Conservation (phyloP, 139 green algal genomes). For the Chlamydomonas urium region DNA sequence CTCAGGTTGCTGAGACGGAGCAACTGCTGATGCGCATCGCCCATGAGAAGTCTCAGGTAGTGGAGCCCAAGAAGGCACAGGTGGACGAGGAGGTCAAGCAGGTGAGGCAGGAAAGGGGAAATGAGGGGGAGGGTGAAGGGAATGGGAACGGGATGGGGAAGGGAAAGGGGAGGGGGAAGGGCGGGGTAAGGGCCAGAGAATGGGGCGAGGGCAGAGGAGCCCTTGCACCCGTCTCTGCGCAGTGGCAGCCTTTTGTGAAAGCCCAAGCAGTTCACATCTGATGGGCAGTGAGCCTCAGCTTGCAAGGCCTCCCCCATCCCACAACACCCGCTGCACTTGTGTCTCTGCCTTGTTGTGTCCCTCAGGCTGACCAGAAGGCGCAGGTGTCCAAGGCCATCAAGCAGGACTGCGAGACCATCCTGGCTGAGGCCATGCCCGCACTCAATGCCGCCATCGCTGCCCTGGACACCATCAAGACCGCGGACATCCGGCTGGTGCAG, state of each 20-base stretch:
- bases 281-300: too few species aligned
- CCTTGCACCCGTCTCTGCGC: too few species aligned
- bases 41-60: constrained; percentile 63
- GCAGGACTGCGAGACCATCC: constrained; percentile 68
- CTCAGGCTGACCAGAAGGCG: constrained; percentile 17
- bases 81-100: constrained; percentile 59
- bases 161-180: too few species aligned
- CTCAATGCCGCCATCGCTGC: constrained; percentile 60
- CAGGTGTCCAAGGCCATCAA: constrained; percentile 60
- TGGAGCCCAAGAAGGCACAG: constrained; percentile 64
- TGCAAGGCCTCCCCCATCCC: too few species aligned
- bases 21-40: constrained; percentile 50
- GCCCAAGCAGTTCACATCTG: too few species aligned
- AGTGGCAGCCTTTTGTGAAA: too few species aligned
- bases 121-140: too few species aligned
- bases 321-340: too few species aligned
- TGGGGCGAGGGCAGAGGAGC: too few species aligned
- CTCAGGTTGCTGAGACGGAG: constrained; percentile 53
- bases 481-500: constrained; percentile 66
- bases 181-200: too few species aligned
- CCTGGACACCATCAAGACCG: constrained; percentile 69
- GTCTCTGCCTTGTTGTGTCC: not conserved
- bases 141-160: too few species aligned
- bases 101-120: too few species aligned
- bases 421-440: constrained; percentile 62